phyloP scores from a whole-genome alignment of 306 rosid species.

The Sesbania bispinosa region DNA sequence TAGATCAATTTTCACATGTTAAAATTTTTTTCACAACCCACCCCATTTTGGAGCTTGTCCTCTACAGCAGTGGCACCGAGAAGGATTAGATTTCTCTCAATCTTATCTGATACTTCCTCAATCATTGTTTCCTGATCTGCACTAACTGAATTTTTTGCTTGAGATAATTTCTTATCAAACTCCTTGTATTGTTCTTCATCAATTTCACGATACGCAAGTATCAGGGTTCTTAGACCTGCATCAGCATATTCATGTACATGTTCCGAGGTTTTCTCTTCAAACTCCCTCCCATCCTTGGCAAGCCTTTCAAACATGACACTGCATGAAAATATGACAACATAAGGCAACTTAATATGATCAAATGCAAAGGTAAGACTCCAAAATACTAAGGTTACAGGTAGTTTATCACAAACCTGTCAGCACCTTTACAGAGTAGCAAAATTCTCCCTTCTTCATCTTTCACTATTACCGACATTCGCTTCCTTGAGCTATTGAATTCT shows the following conservation, averaged over 20 bases:
- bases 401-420: constrained; percentile 70
- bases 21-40: constrained; percentile 37
- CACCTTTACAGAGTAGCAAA: constrained; percentile 84
- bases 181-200: constrained; percentile 63
- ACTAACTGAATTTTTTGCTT: constrained; percentile 61
- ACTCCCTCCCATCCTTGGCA: constrained; percentile 60
- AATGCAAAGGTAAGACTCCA: background rate
- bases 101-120: constrained; percentile 61
- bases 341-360: background rate
- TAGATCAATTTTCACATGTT: background rate
- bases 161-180: constrained; percentile 48
- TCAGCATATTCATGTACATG: constrained; percentile 79
- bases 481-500: constrained; percentile 88
- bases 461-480: constrained; percentile 94
- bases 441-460: constrained; percentile 65
- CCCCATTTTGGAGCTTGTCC: constrained; percentile 99
- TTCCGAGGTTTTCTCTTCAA: constrained; percentile 65
- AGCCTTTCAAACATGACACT: constrained; percentile 97
- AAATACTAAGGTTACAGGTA: constrained; percentile 10
- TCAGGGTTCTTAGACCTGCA: constrained; percentile 84
- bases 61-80: constrained; percentile 97
- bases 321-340: constrained; percentile 29
- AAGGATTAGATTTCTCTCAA: constrained; percentile 74
- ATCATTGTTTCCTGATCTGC: constrained; percentile 63
- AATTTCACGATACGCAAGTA: constrained; percentile 79